These are phyloP conservation scores for Fragilaria crotonensis DNA, from an alignment of 108 stramenopile genomes.

Conservation along the genomic window DNA sequence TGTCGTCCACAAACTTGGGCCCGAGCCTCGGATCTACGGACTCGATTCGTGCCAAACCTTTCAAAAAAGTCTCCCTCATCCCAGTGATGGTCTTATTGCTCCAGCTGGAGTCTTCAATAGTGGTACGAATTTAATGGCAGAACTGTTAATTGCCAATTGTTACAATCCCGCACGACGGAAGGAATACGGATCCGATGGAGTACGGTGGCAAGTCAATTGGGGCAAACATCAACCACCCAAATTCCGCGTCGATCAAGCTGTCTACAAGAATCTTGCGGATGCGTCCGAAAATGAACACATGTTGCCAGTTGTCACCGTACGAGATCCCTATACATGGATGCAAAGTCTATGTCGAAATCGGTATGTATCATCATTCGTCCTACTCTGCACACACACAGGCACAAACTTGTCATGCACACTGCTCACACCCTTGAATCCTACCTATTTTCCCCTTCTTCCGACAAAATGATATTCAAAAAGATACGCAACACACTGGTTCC, in stretches of 20 bases:
- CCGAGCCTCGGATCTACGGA: conserved; percentile 37
- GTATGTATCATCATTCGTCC: conserved; percentile 19
- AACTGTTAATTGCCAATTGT: conserved; percentile 42
- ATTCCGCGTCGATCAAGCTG: conserved; percentile 30
- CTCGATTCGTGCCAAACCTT: conserved; percentile 48
- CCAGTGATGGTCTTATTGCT: conserved; percentile 30
- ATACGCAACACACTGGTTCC: conserved; percentile 45
- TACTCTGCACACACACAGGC: neutral
- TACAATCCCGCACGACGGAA: neutral
- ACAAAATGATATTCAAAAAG: too few relatives aligned
- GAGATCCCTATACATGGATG: conserved; percentile 79
- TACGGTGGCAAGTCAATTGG: conserved; percentile 59
- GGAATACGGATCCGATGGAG: conserved; percentile 2
- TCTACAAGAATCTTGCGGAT: conserved; percentile 5
- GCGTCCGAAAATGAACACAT: conserved; percentile 13
- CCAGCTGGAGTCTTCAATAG: conserved; percentile 57
- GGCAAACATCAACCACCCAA: conserved; percentile 69
- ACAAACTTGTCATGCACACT: neutral
- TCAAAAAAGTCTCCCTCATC: conserved; percentile 25
- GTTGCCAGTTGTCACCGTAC: conserved; percentile 73
- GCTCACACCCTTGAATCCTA: too few relatives aligned
- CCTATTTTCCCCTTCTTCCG: too few relatives aligned
- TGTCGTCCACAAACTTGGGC: conserved; percentile 44
- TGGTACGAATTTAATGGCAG: conserved; percentile 46
- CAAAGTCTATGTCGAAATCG: conserved; percentile 63